Evolutionary conservation across 371 early-diverging fungal species (phyloP).

Genomic region (Apophysomyces trapeziformis): DNA sequence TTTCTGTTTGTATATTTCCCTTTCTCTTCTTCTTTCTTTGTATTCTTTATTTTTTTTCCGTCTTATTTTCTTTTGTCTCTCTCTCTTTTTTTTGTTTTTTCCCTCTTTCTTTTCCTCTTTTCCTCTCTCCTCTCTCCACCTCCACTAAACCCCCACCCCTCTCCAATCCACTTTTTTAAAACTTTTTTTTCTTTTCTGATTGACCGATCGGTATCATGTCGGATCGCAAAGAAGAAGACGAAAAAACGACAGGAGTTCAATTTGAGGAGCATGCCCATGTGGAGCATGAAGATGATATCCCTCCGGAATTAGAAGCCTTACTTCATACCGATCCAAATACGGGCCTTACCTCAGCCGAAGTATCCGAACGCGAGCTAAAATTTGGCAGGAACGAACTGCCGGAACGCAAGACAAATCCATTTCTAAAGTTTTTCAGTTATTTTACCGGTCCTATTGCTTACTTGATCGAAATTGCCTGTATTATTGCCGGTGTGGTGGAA

Average conservation of each 20-base stretch:
- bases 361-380: conserved; percentile 55
- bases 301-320: conserved; percentile 71
- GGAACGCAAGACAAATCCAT: conserved; percentile 79
- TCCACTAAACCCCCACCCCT: not conserved
- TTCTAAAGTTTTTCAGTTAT: conserved; percentile 86
- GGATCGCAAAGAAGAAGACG: conserved; percentile 14
- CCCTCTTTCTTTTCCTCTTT: not conserved
- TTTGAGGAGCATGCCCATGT: conserved; percentile 64
- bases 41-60: not conserved
- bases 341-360: conserved; percentile 63
- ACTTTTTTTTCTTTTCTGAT: not conserved
- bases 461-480: conserved; percentile 82
- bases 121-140: not conserved
- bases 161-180: not conserved
- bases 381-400: conserved; percentile 77
- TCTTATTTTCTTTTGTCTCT: not conserved
- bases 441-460: conserved; percentile 90
- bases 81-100: not conserved
- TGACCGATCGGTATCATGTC: not conserved
- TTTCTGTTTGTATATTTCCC: not conserved
- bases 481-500: conserved; percentile 72
- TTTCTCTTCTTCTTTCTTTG: not conserved
- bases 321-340: conserved; percentile 67
- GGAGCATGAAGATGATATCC: conserved; percentile 69
- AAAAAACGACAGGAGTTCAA: conserved; percentile 22